A percentile compares a stretch with the other conserved stretches of the same genome.
Conservation (phyloP, 78 protist species). For the Monocercomonoides exilis region DNA sequence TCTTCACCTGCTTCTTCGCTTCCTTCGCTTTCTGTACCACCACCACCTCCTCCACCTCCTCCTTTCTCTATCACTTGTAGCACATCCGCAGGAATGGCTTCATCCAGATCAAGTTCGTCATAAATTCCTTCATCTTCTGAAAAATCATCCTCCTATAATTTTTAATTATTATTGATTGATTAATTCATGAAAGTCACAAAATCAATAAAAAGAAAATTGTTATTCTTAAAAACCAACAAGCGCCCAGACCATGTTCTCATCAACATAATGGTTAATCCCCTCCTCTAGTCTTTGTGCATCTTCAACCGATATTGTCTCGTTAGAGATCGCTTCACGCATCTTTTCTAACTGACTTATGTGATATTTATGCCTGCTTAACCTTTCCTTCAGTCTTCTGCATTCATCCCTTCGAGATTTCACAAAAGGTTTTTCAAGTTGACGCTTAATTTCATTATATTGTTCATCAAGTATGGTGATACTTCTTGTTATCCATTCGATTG, state of each 20-base stretch:
- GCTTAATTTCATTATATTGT: background rate
- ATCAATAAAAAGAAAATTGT: background rate
- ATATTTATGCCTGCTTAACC: background rate
- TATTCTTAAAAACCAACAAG: too few relatives aligned
- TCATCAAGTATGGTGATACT: slow-evolving; percentile 10
- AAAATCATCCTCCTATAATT: background rate
- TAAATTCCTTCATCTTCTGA: background rate
- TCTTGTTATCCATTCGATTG: background rate
- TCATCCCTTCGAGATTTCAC: too few relatives aligned
- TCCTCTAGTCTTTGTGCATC: background rate
- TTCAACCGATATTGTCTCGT: slow-evolving; percentile 25
- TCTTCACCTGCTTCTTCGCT: too few relatives aligned
- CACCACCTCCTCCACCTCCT: too few relatives aligned
- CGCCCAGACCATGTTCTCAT: slow-evolving; percentile 5
- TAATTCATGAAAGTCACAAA: background rate
- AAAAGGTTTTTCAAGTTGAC: background rate
- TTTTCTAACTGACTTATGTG: background rate
- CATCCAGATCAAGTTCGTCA: background rate
- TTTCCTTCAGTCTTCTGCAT: too few relatives aligned
- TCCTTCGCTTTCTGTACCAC: too few relatives aligned
- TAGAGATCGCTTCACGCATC: background rate
- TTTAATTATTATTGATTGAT: too few relatives aligned
- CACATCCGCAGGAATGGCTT: too few relatives aligned
- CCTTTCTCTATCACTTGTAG: too few relatives aligned
- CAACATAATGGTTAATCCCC: background rate